A percentile compares a stretch with the other conserved stretches of the same genome.
These are phyloP conservation scores for Plectranthus barbatus DNA, from an alignment of 257 asterid species.

Conservation along the genomic window DNA sequence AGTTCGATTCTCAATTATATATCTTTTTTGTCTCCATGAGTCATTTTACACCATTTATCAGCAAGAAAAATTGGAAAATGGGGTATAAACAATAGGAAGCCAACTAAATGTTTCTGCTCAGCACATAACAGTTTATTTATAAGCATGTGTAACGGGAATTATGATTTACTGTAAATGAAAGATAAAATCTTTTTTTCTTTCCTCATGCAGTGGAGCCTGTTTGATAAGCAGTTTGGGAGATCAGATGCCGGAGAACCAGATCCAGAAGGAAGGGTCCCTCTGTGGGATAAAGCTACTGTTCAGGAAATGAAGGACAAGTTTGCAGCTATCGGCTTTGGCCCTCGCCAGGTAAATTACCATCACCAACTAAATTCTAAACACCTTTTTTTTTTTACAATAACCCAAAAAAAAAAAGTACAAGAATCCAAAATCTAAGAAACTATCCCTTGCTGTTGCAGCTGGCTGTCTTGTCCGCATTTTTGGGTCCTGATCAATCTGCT, in stretches of 20 bases:
- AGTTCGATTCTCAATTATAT: not conserved
- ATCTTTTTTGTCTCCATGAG: not conserved
- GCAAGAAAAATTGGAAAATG: not conserved
- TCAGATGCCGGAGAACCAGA: constrained; percentile 75
- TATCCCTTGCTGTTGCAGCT: constrained; percentile 33
- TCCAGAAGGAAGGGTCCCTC: constrained; percentile 91
- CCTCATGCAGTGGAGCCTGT: constrained; percentile 74
- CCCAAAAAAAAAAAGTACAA: not conserved
- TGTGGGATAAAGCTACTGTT: constrained; percentile 69
- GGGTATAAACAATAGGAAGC: not conserved
- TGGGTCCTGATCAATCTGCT: constrained; percentile 89
- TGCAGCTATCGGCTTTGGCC: constrained; percentile 69
- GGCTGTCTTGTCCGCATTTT: constrained; percentile 90
- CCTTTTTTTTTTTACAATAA: not conserved
- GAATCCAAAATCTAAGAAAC: not conserved
- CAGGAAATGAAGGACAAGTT: constrained; percentile 77
- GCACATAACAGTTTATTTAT: not conserved
- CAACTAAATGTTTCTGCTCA: no score
- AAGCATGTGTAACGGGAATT: not conserved
- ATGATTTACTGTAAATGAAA: not conserved
- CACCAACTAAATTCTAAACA: no score
- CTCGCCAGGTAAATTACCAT: constrained; percentile 64
- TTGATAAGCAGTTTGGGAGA: constrained; percentile 77
- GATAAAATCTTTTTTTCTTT: not conserved
- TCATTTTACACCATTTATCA: not conserved